Percentiles rank a stretch among this genome's conserved stretches.
These are phyloP conservation scores for Bathelium albidoporum DNA, from an alignment of 495 filamentous ascomycete species.

Conservation along the genomic window DNA sequence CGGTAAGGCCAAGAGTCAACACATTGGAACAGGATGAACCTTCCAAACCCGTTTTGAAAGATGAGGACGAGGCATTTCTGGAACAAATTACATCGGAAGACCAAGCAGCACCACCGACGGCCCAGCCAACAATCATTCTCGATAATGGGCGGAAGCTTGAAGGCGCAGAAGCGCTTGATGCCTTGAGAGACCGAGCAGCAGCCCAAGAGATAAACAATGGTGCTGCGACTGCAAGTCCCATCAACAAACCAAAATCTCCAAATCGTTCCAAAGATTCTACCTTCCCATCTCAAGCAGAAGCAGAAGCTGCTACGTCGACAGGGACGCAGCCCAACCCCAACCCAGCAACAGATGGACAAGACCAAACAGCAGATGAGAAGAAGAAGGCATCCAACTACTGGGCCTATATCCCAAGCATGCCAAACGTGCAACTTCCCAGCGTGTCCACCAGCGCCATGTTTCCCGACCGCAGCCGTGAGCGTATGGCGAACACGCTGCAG, in stretches of 20 bases:
- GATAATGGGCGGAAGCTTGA: constrained; percentile 18
- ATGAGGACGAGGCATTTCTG: constrained; percentile 32
- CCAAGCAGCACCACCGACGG: constrained; percentile 15
- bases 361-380: neutral
- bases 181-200: constrained; percentile 15
- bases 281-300: constrained; percentile 22
- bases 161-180: constrained; percentile 17
- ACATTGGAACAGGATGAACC: constrained; percentile 16
- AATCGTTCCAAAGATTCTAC: constrained; percentile 2
- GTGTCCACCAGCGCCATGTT: neutral
- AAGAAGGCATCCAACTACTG: neutral
- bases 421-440: neutral
- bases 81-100: constrained; percentile 25
- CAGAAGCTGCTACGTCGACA: constrained; percentile 15
- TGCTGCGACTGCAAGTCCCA: neutral
- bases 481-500: constrained; percentile 35
- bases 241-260: neutral
- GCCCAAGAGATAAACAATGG: neutral
- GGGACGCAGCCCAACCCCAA: neutral
- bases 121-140: constrained; percentile 20
- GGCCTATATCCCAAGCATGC: constrained; percentile 3
- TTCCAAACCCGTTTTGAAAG: constrained; percentile 27
- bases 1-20: neutral
- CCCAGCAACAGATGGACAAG: constrained; percentile 3
- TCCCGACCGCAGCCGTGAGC: constrained; percentile 18